Conservation (phyloP, 2,329 filamentous ascomycete genomes). For the Diplodia corticola region DNA sequence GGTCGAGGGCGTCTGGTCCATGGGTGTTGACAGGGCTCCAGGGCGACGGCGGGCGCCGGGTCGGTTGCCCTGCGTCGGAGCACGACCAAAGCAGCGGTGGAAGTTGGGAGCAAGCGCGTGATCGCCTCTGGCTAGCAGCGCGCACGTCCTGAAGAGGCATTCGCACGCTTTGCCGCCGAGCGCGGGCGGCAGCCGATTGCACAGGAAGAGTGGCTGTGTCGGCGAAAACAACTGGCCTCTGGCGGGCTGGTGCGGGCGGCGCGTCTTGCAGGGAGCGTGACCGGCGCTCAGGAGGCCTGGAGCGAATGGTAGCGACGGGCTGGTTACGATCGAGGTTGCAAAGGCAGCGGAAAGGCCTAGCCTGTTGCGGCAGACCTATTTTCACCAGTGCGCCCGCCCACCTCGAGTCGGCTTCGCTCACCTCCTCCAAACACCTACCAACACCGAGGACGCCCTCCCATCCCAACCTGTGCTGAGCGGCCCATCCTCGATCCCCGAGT, state of each 20-base stretch:
- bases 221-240: background rate
- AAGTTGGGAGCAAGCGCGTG: slow-evolving; percentile 12
- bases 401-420: slow-evolving; percentile 32
- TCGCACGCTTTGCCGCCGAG: slow-evolving; percentile 4
- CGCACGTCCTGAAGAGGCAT: slow-evolving; percentile 8
- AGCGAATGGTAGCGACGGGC: background rate
- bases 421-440: slow-evolving; percentile 27
- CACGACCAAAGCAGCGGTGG: slow-evolving; percentile 9
- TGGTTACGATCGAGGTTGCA: background rate
- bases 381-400: slow-evolving; percentile 14
- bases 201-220: slow-evolving; percentile 15
- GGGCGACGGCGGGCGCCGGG: background rate
- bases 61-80: slow-evolving; percentile 4
- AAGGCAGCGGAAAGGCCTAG: slow-evolving; percentile 6
- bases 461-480: slow-evolving; percentile 38
- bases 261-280: slow-evolving; percentile 13
- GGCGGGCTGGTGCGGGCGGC: background rate
- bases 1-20: background rate
- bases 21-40: background rate
- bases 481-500: slow-evolving; percentile 34
- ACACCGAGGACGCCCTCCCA: slow-evolving; percentile 20
- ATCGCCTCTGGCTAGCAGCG: background rate
- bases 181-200: slow-evolving; percentile 2
- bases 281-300: slow-evolving; percentile 4
- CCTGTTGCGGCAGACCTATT: slow-evolving; percentile 11